Evolutionary conservation across 2,329 filamentous ascomycete genomes (phyloP), one percentile per base, ranked within the genome.

Genomic region (Clonostachys rosea): DNA sequence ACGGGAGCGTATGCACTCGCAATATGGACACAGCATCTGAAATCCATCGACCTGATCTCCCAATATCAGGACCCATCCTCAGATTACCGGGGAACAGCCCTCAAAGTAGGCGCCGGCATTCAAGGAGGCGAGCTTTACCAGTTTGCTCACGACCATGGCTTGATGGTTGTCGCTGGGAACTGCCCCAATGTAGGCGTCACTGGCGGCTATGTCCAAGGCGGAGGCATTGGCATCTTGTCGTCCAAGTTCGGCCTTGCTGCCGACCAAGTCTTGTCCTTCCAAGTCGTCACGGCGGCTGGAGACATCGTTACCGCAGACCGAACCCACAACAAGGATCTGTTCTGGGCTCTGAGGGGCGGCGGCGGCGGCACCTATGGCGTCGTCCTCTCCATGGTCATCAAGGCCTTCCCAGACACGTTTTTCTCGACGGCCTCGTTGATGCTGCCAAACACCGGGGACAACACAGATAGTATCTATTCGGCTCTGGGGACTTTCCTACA

Each of bases 331-430:
- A 44, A 65, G 0, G 81, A 85, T 45, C 65, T 87, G 2, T 86
- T 80, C 64, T 87, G 81, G 82, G 83, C 82, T 2, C 61, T 84
- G 1, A 68, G 68, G 39, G 81, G 81, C 5, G 81, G 83, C 3
- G 76, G 73, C 10, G 78, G 41, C 5, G 49, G 79, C 13, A 83
- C 72, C 24, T 83, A 73, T 51, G 78, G 69, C 3, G 67, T 84
- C 3, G 77, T 84, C 2, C 59, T 72, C 14, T 78, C 75, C 3
- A 67, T 83, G 59, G 83, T 76, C 0, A 65, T 74, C 39, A 76
- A 75, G 50, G 69, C 74, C 2, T 68, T 81, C 56, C 61, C 66
- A 1, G 70, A 75, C 47, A 59, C 58, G 7, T 59, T 60, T 0
- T 65, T 74, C 5, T 65, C 69, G 2, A 76, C 70, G 3, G 67